A percentile compares a stretch with the other conserved stretches of the same genome.
These are phyloP conservation scores for Phaeotremella fagi DNA, from an alignment of 768 basidiomycete genomes.

Conservation along the genomic window DNA sequence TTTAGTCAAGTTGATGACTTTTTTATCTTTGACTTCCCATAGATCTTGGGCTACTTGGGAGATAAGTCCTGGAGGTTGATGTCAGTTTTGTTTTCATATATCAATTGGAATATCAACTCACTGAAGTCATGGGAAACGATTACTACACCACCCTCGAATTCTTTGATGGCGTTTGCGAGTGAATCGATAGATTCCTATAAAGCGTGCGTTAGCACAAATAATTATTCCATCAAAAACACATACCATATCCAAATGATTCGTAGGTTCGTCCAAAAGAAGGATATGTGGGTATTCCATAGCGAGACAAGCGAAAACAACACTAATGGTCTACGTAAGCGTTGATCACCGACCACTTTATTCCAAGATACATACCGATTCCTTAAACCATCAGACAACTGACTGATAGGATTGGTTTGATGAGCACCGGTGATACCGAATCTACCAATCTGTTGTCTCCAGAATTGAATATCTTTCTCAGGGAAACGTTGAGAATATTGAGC, in stretches of 20 bases:
- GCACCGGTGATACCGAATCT: constrained; percentile 90
- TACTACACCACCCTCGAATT: constrained; percentile 95
- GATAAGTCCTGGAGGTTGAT: constrained; percentile 65
- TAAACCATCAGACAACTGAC: constrained; percentile 89
- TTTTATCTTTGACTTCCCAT: constrained; percentile 95
- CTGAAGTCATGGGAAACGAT: constrained; percentile 99
- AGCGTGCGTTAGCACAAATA: background rate
- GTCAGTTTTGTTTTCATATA: background rate
- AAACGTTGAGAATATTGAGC: constrained; percentile 69
- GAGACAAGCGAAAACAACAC: constrained; percentile 92
- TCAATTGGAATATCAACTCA: constrained; percentile 50
- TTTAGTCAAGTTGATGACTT: constrained; percentile 86
- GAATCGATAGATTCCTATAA: constrained; percentile 84
- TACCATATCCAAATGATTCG: constrained; percentile 53
- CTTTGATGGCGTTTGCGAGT: constrained; percentile 88
- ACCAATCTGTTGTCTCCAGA: constrained; percentile 90
- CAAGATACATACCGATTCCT: constrained; percentile 70
- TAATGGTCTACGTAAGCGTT: constrained; percentile 30
- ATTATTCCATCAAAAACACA: constrained; percentile 25
- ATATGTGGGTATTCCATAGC: constrained; percentile 98
- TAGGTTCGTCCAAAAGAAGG: constrained; percentile 58
- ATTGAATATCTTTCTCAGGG: constrained; percentile 91
- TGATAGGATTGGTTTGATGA: constrained; percentile 91
- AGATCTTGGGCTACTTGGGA: constrained; percentile 97
- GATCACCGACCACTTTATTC: background rate